Base-by-base conservation (phyloP, 129 eudicot species). In the Chrysanthemum seticuspe region DNA sequence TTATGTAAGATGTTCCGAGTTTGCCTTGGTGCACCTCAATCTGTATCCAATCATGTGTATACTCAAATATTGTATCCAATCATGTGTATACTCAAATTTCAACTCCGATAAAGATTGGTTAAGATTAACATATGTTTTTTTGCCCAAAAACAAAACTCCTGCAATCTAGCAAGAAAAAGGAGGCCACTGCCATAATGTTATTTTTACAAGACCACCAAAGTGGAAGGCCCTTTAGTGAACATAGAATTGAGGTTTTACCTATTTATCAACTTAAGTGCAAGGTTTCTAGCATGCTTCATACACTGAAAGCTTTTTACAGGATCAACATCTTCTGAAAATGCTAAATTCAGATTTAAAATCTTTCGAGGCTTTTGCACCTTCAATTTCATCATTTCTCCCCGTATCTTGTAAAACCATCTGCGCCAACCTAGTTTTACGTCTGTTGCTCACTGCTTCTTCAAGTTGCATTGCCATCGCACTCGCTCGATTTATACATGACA, bases 391-490 rank as follows among this genome's bases (percentile, higher is more conserved):
- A 16, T 72, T 64, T 48, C 47, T 44, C 34, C 16, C 48, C 11
- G 52, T 0, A 65, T 76, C 85, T 54, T 64, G 53, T 40, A 36
- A 40, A 67, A 9, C 7, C 13, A 59, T 59, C 44, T 7, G 40
- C 23, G 53, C 64, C 65, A 54, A 27, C 78, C 72, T 79, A 59
- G 36, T 76, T 64, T 70, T 65, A 69, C 27, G 60, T 70, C 87
- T 78, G 57, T 72, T 76, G 58, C 78, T 67, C 75, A 85, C 83
- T 36, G 84, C 86, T 34, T 70, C 82, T 82, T 90, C 96, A 71
- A 88, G 67, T 76, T 78, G 83, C 53, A 85, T 70, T 52, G 99
- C 91, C 97, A 95, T 88, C 53, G 44, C 85, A 40, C 87, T 75
- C 44, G 90, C 99, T 61, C 85, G 85, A 13, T 74, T 63, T 70